Evolutionary conservation across 805 yeast genomes (phyloP).

Genomic region (Grigorovia yakushimaensis): DNA sequence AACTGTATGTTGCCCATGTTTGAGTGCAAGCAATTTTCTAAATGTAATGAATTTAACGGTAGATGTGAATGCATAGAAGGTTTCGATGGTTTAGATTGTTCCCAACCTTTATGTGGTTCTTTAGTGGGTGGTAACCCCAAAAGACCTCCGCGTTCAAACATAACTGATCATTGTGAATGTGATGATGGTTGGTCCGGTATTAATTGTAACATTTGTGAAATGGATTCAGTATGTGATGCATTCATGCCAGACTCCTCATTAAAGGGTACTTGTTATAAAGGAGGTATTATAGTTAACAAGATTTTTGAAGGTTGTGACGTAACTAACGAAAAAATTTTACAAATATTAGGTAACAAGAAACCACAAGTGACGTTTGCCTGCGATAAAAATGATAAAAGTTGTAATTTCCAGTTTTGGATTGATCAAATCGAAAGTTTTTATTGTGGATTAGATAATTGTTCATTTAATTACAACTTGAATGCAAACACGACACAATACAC

Average conservation of each 20-base stretch:
- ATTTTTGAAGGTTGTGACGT: conserved; percentile 92
- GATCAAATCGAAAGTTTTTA: conserved; percentile 82
- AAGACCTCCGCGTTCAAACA: conserved; percentile 55
- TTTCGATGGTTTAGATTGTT: conserved; percentile 89
- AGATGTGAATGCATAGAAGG: conserved; percentile 88
- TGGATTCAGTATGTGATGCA: conserved; percentile 67
- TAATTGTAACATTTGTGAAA: conserved; percentile 79
- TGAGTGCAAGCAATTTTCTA: conserved; percentile 80
- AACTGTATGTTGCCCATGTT: conserved; percentile 89
- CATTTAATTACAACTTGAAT: conserved; percentile 50
- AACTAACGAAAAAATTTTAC: conserved; percentile 76
- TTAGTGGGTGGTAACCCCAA: conserved; percentile 35
- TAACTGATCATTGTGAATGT: conserved; percentile 53
- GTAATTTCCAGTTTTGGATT: conserved; percentile 96
- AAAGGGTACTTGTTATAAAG: conserved; percentile 79
- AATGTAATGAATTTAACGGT: conserved; percentile 83
- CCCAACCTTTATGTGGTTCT: conserved; percentile 80
- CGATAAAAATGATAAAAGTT: conserved; percentile 49
- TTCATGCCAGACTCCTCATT: conserved; percentile 75
- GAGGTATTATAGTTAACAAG: conserved; percentile 72
- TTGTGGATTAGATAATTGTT: conserved; percentile 73
- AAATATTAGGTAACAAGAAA: conserved; percentile 64
- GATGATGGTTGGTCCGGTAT: conserved; percentile 87
- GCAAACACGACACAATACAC: conserved; percentile 64
- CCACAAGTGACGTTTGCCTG: conserved; percentile 94